Evolutionary conservation across 2,329 filamentous ascomycete genomes (phyloP).

Genomic region (Cladorrhinum sp.): DNA sequence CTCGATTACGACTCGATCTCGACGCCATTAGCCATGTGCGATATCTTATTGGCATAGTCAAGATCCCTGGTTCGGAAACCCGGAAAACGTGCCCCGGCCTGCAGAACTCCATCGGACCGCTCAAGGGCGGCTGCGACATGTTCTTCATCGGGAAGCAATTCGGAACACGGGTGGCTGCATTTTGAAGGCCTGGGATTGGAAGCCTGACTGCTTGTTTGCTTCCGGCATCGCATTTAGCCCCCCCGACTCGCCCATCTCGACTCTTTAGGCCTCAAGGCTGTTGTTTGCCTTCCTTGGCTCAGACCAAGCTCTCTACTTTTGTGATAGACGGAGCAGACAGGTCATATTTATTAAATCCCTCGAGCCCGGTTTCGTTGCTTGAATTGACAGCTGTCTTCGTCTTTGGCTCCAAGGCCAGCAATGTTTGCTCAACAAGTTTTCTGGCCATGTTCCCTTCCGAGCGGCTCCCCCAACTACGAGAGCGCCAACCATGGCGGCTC

Average conservation of each 20-base stretch:
- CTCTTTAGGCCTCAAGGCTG: not conserved
- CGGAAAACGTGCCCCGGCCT: slow-evolving; percentile 8
- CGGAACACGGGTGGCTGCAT: slow-evolving; percentile 6
- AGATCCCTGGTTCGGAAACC: slow-evolving; percentile 5
- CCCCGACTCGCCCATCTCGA: not conserved
- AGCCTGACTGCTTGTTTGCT: not conserved
- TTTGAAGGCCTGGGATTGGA: slow-evolving; percentile 7
- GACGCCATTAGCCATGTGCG: not conserved
- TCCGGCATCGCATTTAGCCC: not conserved
- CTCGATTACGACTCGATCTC: not conserved
- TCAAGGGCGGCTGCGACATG: slow-evolving; percentile 1
- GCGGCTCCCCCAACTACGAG: not conserved
- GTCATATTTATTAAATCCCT: slow-evolving; percentile 6
- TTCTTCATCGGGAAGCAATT: not conserved
- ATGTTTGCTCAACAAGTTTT: not conserved
- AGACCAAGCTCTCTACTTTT: not conserved
- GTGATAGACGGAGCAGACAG: not conserved
- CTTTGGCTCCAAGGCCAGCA: not conserved
- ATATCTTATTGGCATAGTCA: not conserved
- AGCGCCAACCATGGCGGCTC: not conserved
- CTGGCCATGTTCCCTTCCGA: not conserved
- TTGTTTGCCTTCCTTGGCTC: slow-evolving; percentile 1
- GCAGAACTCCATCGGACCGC: slow-evolving; percentile 3
- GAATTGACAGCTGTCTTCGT: not conserved
- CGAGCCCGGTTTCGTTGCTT: not conserved